A percentile compares a stretch with the other conserved stretches of the same genome.
Evolutionary conservation across 2,329 filamentous ascomycete genomes (phyloP).

Genomic region (Xenoacremonium recifei): DNA sequence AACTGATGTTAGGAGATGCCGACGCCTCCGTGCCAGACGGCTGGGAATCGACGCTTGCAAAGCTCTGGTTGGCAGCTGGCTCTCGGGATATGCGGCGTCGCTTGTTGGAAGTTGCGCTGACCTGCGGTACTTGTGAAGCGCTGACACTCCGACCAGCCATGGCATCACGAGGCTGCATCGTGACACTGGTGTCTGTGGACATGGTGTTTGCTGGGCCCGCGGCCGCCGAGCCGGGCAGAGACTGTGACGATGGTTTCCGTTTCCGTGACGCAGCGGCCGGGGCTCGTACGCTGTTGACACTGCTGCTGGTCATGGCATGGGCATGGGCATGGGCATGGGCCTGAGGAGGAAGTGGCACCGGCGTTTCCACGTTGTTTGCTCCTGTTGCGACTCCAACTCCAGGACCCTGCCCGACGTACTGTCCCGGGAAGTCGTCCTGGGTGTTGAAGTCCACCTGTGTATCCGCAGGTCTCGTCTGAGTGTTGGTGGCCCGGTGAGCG

Average conservation of each 20-base stretch:
- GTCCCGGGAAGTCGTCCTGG: too few relatives aligned
- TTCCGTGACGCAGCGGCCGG: constrained; percentile 7
- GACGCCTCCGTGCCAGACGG: constrained; percentile 6
- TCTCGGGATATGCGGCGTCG: constrained; percentile 26
- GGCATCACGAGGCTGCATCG: constrained; percentile 3
- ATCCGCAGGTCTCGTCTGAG: neutral
- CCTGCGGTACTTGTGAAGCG: constrained; percentile 13
- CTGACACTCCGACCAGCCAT: neutral
- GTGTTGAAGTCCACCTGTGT: too few relatives aligned
- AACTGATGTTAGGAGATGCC: constrained; percentile 11
- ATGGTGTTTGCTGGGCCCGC: neutral
- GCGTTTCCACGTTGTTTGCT: neutral
- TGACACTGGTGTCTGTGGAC: neutral
- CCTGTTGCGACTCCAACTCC: constrained; percentile 1
- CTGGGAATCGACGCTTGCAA: constrained; percentile 9
- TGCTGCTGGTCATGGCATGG: too few relatives aligned
- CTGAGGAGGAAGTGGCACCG: neutral
- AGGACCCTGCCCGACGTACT: neutral
- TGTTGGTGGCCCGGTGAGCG: constrained; percentile 11
- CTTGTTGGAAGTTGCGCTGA: too few relatives aligned
- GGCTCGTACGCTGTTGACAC: neutral
- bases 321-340: too few relatives aligned
- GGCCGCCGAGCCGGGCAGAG: neutral
- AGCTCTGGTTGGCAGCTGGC: constrained; percentile 8
- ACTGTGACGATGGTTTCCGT: constrained; percentile 7